These are phyloP conservation scores for Diaporthe ampelina DNA, from an alignment of 2,329 filamentous ascomycete species.

Conservation along the genomic window DNA sequence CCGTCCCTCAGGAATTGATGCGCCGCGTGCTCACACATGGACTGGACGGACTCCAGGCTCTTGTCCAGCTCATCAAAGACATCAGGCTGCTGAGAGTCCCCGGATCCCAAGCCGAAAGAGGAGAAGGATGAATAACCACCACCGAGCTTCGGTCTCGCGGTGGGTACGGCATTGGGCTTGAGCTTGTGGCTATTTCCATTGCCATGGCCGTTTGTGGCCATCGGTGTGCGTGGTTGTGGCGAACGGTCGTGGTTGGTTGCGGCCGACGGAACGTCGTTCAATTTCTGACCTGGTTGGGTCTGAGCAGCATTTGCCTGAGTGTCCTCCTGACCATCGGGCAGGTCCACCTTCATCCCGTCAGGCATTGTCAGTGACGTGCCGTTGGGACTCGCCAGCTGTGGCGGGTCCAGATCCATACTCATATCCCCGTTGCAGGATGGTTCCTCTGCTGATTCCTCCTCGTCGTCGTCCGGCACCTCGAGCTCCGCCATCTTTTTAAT, in stretches of 20 bases:
- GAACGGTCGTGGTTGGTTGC: slow-evolving; percentile 44
- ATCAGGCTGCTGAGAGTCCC: slow-evolving; percentile 55
- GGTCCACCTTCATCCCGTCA: not conserved
- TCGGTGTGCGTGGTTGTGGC: slow-evolving; percentile 43
- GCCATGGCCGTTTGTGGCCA: slow-evolving; percentile 6
- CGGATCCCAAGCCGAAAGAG: slow-evolving; percentile 44
- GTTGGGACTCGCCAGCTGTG: not conserved
- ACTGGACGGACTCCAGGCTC: slow-evolving; percentile 83
- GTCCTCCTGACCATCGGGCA: slow-evolving; percentile 35
- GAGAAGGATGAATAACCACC: slow-evolving; percentile 33
- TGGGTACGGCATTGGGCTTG: slow-evolving; percentile 11
- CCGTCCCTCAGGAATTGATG: slow-evolving; percentile 92
- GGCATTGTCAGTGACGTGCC: not conserved
- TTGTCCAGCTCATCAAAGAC: slow-evolving; percentile 83
- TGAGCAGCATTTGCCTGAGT: slow-evolving; percentile 43
- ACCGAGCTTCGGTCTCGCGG: slow-evolving; percentile 40
- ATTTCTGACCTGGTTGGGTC: slow-evolving; percentile 43
- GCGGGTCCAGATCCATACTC: slow-evolving; percentile 37
- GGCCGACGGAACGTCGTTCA: slow-evolving; percentile 29
- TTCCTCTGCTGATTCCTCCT: slow-evolving; percentile 50
- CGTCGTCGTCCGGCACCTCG: slow-evolving; percentile 66
- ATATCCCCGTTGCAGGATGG: slow-evolving; percentile 43
- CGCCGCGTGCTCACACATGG: slow-evolving; percentile 86
- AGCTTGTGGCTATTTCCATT: slow-evolving; percentile 3
- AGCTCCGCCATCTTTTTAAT: slow-evolving; percentile 73